These are phyloP conservation scores for Marchantia paleacea DNA, from an alignment of 225 moss, liverwort and hornwort genomes.

Conservation along the genomic window DNA sequence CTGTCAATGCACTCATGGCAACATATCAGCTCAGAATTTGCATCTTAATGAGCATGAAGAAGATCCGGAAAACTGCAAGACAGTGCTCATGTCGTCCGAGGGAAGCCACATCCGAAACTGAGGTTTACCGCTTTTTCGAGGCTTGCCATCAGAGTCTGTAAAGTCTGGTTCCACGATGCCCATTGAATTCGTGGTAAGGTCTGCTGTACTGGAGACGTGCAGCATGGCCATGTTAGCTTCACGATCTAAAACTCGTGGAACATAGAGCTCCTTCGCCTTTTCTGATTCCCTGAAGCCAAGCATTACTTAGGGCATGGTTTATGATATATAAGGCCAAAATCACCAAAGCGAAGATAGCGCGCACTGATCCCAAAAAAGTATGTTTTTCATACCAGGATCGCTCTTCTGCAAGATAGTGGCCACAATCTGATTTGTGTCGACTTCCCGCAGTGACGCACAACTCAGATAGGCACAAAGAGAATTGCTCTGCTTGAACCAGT, in stretches of 20 bases:
- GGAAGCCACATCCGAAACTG: not conserved
- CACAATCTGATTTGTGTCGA: constrained; percentile 72
- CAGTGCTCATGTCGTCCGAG: not conserved
- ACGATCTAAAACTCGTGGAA: constrained; percentile 84
- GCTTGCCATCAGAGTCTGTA: constrained; percentile 53
- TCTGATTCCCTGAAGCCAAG: constrained; percentile 31
- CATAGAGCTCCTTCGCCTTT: constrained; percentile 50
- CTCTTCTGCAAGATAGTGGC: constrained; percentile 54
- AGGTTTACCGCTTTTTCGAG: constrained; percentile 62
- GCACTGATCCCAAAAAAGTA: not conserved
- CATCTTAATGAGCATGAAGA: not conserved
- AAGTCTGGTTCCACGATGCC: constrained; percentile 79
- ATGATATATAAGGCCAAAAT: not conserved
- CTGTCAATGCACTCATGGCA: constrained; percentile 37
- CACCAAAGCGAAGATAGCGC: not conserved
- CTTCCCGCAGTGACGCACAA: constrained; percentile 76
- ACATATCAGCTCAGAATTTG: constrained; percentile 8
- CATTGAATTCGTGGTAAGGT: constrained; percentile 72
- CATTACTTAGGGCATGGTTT: constrained; percentile 19
- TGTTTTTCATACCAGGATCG: constrained; percentile 28
- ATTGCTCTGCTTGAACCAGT: constrained; percentile 76
- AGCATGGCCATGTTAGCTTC: constrained; percentile 94
- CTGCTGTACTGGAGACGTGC: constrained; percentile 58
- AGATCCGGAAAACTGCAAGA: not conserved
- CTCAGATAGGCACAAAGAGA: constrained; percentile 84